Evolutionary conservation across 2,329 filamentous ascomycete species (phyloP).

Genomic region (Neoscytalidium dimidiatum): DNA sequence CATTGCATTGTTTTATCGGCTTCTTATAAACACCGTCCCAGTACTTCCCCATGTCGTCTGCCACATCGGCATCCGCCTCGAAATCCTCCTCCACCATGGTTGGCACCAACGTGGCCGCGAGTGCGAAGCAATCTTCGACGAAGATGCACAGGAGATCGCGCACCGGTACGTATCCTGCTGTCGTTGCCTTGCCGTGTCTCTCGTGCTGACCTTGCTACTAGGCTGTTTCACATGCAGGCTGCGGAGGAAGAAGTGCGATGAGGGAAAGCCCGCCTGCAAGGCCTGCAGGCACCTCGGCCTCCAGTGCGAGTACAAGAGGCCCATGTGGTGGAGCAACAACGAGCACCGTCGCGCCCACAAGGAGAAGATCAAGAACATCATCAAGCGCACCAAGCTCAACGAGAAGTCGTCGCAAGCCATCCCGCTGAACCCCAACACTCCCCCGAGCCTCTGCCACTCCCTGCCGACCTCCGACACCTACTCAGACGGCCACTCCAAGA

Average conservation of each 20-base stretch:
- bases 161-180: conserved; percentile 64
- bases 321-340: conserved; percentile 96
- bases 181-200: neutral
- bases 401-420: conserved; percentile 71
- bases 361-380: conserved; percentile 94
- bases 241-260: conserved; percentile 70
- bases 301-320: conserved; percentile 92
- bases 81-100: conserved; percentile 52
- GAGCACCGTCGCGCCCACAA: conserved; percentile 85
- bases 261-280: conserved; percentile 64
- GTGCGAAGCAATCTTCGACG: conserved; percentile 62
- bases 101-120: conserved; percentile 54
- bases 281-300: conserved; percentile 74
- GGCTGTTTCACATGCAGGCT: conserved; percentile 69
- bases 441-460: conserved; percentile 78
- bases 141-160: conserved; percentile 94
- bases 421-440: conserved; percentile 59
- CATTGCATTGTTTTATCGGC: conserved; percentile 40
- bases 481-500: conserved; percentile 72
- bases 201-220: conserved; percentile 42
- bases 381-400: conserved; percentile 92
- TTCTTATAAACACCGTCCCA: conserved; percentile 42
- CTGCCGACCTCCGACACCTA: conserved; percentile 78
- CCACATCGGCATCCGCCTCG: conserved; percentile 36
- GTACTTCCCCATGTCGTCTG: conserved; percentile 49